phyloP scores from a whole-genome alignment of 768 basidiomycete species.

The Xanthoconium purpureum region DNA sequence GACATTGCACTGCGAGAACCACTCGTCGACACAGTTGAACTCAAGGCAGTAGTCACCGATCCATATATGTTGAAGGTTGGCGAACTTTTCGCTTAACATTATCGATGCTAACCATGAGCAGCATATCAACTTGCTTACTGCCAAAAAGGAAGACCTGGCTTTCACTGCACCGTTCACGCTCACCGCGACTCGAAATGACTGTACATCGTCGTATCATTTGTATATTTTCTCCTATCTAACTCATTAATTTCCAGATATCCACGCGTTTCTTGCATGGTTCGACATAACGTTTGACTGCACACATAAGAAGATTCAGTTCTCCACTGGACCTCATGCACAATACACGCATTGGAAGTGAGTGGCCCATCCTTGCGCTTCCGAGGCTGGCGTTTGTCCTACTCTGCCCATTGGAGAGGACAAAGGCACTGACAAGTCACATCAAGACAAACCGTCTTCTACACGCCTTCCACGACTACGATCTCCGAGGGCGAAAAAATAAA shows the following conservation, averaged over 20 bases:
- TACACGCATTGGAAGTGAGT: constrained; percentile 96
- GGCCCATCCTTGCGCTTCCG: background rate
- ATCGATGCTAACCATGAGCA: constrained; percentile 29
- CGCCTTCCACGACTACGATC: constrained; percentile 70
- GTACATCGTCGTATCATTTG: constrained; percentile 44
- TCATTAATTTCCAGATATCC: constrained; percentile 59
- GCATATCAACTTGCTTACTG: constrained; percentile 89
- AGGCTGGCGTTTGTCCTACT: background rate
- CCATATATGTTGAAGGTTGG: constrained; percentile 84
- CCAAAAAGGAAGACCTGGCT: constrained; percentile 90
- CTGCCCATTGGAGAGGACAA: background rate
- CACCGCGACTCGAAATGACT: constrained; percentile 84
- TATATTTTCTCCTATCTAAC: background rate
- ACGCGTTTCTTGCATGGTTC: constrained; percentile 99
- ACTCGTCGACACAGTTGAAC: constrained; percentile 96
- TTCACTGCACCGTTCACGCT: constrained; percentile 82
- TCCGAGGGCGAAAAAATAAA: constrained; percentile 67
- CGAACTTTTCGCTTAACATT: background rate
- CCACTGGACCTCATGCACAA: constrained; percentile 95
- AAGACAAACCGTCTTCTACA: constrained; percentile 98
- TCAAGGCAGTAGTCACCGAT: constrained; percentile 92
- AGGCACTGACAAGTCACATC: background rate
- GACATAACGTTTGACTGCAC: constrained; percentile 94
- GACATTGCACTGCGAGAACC: constrained; percentile 96
- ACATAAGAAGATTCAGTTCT: constrained; percentile 94